Evolutionary conservation across 805 yeast species (phyloP).

Genomic region (Starmerella khaoyaiensis): DNA sequence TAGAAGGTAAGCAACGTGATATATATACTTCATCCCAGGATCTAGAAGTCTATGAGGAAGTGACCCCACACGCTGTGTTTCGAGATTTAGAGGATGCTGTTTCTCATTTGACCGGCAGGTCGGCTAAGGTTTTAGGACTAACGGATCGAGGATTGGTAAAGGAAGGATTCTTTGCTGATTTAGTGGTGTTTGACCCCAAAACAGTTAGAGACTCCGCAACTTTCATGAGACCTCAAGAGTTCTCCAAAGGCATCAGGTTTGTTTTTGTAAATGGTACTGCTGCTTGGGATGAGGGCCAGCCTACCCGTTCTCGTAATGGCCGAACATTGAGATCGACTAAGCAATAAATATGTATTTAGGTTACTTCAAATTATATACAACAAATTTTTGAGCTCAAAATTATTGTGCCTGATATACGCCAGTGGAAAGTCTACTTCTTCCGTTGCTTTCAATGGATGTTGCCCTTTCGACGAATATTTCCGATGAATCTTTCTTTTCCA

Average conservation of each 20-base stretch:
- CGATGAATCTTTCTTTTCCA: no score
- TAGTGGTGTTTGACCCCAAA: slow-evolving; percentile 13
- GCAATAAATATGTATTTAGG: no score
- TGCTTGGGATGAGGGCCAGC: slow-evolving; percentile 11
- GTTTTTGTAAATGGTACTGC: slow-evolving; percentile 13
- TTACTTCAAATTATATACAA: no score
- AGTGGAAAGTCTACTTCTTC: no score
- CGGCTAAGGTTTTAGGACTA: slow-evolving; percentile 9
- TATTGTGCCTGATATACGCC: no score
- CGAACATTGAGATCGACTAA: neutral
- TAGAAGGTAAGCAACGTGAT: slow-evolving; percentile 11
- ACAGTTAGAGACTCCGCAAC: slow-evolving; percentile 13
- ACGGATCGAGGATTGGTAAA: slow-evolving; percentile 9
- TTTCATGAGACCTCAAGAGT: slow-evolving; percentile 7
- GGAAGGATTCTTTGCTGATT: slow-evolving; percentile 9
- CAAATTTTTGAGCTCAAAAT: no score
- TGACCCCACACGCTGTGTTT: slow-evolving; percentile 10
- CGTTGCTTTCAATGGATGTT: no score
- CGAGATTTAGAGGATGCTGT: slow-evolving; percentile 10
- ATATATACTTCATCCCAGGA: slow-evolving; percentile 6
- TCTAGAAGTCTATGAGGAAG: slow-evolving; percentile 2
- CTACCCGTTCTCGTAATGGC: slow-evolving; percentile 10
- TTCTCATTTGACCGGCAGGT: slow-evolving; percentile 12
- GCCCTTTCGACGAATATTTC: no score
- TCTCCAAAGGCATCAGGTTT: slow-evolving; percentile 6